Evolutionary conservation across 202 grass and related monocot genomes (phyloP).

Genomic region (Setaria italica): DNA sequence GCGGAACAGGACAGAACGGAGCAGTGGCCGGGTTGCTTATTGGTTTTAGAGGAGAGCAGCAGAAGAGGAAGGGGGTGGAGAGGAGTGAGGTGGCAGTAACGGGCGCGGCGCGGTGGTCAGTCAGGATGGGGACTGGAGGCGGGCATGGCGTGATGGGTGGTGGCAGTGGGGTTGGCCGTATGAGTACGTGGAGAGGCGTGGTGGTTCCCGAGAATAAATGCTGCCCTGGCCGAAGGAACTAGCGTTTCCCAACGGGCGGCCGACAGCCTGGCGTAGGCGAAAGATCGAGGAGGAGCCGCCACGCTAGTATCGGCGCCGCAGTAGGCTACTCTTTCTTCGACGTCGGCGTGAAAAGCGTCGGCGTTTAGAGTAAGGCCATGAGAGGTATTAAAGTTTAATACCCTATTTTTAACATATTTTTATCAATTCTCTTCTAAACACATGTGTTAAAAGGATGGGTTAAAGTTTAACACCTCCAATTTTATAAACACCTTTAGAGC

Average conservation of each 20-base stretch:
- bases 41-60: not conserved
- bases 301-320: too few relatives aligned
- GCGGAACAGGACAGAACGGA: not conserved
- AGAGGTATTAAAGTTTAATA: too few relatives aligned
- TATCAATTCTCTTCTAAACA: too few relatives aligned
- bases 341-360: too few relatives aligned
- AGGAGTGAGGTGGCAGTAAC: not conserved
- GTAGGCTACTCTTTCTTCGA: too few relatives aligned
- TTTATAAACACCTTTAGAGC: too few relatives aligned
- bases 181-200: constrained; percentile 6
- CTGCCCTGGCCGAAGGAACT: not conserved
- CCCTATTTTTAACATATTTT: too few relatives aligned
- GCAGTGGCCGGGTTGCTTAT: not conserved
- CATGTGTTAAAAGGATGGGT: too few relatives aligned
- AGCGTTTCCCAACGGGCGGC: not conserved
- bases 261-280: not conserved
- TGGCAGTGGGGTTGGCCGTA: not conserved
- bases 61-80: not conserved
- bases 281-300: too few relatives aligned
- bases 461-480: too few relatives aligned
- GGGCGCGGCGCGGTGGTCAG: constrained; percentile 8
- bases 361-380: too few relatives aligned
- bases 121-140: not conserved
- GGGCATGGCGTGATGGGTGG: constrained; percentile 12
- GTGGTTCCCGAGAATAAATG: not conserved